Conservation (phyloP, 306 rosid genomes). For the Glycine latifolia region DNA sequence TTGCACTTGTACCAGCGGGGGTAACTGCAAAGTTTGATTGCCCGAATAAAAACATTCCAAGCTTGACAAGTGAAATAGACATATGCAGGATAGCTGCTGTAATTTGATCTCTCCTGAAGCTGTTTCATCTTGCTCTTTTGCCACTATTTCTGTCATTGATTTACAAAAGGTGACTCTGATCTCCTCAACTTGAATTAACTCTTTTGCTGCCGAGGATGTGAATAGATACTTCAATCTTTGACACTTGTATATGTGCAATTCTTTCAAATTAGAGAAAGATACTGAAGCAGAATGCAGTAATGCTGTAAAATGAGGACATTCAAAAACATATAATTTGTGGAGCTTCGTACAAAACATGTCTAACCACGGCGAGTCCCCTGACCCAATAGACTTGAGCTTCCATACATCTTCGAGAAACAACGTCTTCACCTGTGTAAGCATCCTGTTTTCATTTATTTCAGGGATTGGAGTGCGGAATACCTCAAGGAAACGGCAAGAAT, state of each 20-base stretch:
- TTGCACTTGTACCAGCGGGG: background rate
- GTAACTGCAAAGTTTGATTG: constrained; percentile 10
- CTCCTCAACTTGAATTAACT: background rate
- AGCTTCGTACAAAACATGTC: background rate
- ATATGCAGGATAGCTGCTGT: too few relatives aligned
- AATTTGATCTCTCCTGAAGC: background rate
- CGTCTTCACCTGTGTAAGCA: background rate
- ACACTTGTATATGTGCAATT: background rate
- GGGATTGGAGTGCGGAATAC: background rate
- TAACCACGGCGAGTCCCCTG: background rate
- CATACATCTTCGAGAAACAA: rapidly evolving
- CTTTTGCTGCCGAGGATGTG: constrained; percentile 7
- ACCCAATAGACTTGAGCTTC: constrained; percentile 1
- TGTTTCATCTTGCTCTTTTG: background rate
- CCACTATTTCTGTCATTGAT: constrained; percentile 34
- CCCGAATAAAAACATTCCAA: constrained; percentile 36
- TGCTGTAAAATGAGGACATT: constrained; percentile 12
- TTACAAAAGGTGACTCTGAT: background rate
- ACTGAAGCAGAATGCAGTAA: constrained; percentile 13
- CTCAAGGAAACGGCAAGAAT: rapidly evolving
- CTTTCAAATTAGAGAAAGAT: constrained; percentile 15
- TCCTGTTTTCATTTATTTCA: background rate
- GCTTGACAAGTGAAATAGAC: background rate
- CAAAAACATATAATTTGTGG: rapidly evolving
- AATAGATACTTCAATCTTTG: constrained; percentile 2